These are phyloP conservation scores for Przewalskia tangutica DNA, from an alignment of 257 asterid species.

Conservation along the genomic window DNA sequence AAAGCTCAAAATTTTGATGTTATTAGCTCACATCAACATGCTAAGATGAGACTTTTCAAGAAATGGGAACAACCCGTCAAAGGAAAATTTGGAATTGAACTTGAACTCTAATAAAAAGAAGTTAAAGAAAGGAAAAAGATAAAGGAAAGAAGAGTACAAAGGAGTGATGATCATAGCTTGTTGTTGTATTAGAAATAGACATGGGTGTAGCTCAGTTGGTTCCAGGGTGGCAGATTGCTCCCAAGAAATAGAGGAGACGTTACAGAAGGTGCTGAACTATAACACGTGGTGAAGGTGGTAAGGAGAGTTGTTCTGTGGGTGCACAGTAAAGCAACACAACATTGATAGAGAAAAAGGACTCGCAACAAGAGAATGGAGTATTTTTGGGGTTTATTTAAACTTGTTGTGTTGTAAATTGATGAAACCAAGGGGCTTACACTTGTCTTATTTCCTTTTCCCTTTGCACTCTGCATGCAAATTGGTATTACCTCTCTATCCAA, in stretches of 20 bases:
- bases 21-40: background rate
- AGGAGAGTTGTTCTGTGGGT: constrained; percentile 18
- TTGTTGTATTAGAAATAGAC: background rate
- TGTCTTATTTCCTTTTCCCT: constrained; percentile 6
- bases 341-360: background rate
- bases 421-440: constrained; percentile 25
- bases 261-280: constrained; percentile 7
- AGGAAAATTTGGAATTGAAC: background rate
- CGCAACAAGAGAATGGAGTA: background rate
- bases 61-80: background rate
- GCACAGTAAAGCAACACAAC: constrained; percentile 14
- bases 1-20: too few relatives aligned
- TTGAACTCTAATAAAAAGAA: background rate
- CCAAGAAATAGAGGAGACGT: too few relatives aligned
- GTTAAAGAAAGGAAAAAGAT: background rate
- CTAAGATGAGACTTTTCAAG: background rate
- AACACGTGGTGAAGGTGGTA: constrained; percentile 49
- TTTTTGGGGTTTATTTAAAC: background rate
- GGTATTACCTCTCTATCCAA: background rate
- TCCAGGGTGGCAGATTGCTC: too few relatives aligned
- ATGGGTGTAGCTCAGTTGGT: too few relatives aligned
- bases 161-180: background rate
- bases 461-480: constrained; percentile 18
- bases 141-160: background rate
- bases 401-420: constrained; percentile 1